A percentile compares a stretch with the other conserved stretches of the same genome.
Evolutionary conservation across 2,329 filamentous ascomycete genomes (phyloP).

Genomic region (Colletotrichum acutatum): DNA sequence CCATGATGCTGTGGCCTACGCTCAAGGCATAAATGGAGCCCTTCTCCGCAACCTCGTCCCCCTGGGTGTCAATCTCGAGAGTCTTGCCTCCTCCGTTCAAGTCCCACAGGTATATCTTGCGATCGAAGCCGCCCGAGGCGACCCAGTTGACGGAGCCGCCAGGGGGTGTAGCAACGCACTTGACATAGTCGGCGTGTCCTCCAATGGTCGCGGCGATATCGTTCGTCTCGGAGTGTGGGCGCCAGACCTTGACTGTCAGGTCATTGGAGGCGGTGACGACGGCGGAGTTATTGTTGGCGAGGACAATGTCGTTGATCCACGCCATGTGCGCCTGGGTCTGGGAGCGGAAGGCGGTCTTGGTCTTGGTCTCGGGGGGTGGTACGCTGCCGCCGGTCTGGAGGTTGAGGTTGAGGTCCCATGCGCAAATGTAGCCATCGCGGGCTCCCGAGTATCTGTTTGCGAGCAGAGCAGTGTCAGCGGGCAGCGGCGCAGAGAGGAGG

Average conservation of each 20-base stretch:
- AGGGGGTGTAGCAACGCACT: slow-evolving; percentile 84
- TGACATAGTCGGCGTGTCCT: slow-evolving; percentile 95
- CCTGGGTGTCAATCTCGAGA: slow-evolving; percentile 85
- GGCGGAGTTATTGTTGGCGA: slow-evolving; percentile 81
- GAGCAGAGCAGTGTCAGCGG: not conserved
- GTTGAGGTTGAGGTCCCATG: slow-evolving; percentile 88
- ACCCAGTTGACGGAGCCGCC: slow-evolving; percentile 80
- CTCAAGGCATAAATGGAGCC: slow-evolving; percentile 94
- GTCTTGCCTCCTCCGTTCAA: slow-evolving; percentile 87
- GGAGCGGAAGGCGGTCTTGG: slow-evolving; percentile 64
- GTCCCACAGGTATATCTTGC: slow-evolving; percentile 94
- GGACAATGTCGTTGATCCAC: slow-evolving; percentile 93
- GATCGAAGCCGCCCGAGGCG: slow-evolving; percentile 91
- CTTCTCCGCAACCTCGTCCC: slow-evolving; percentile 87
- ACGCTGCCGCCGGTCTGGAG: slow-evolving; percentile 51
- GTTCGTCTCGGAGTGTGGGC: slow-evolving; percentile 68
- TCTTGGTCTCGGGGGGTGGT: slow-evolving; percentile 46
- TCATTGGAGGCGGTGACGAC: slow-evolving; percentile 94
- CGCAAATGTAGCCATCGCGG: slow-evolving; percentile 93
- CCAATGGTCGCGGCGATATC: slow-evolving; percentile 84
- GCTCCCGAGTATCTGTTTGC: slow-evolving; percentile 87
- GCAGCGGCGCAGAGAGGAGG: not conserved
- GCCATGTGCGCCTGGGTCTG: slow-evolving; percentile 85
- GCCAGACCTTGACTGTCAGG: slow-evolving; percentile 92
- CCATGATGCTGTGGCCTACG: slow-evolving; percentile 82